A percentile compares a stretch with the other conserved stretches of the same genome.
Conservation (phyloP, 2,329 filamentous ascomycete genomes). For the Phialophora expanda region DNA sequence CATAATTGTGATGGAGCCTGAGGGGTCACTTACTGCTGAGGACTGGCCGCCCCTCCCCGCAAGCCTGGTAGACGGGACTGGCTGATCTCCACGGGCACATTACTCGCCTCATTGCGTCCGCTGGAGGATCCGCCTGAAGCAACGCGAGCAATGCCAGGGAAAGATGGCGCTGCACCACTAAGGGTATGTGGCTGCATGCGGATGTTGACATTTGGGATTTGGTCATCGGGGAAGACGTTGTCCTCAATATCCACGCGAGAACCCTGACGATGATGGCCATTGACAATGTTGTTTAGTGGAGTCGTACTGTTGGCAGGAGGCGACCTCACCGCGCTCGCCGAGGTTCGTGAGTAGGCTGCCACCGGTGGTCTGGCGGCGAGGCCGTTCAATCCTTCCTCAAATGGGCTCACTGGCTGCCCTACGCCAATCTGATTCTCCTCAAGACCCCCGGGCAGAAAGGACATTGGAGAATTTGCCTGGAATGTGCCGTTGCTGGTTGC, state of each 20-base stretch:
- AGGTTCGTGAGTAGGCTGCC: conserved; percentile 10
- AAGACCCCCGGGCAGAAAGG: conserved; percentile 22
- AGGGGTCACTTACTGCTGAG: conserved; percentile 34
- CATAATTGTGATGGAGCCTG: not conserved
- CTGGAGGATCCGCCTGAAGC: conserved; percentile 15
- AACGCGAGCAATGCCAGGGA: conserved; percentile 16
- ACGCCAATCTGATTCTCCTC: conserved; percentile 20
- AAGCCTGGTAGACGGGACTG: conserved; percentile 30
- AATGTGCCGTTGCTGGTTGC: conserved; percentile 27
- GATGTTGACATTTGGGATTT: conserved; percentile 38
- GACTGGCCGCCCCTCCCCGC: conserved; percentile 37
- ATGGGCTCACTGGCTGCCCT: conserved; percentile 21
- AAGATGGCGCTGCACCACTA: conserved; percentile 19
- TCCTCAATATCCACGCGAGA: conserved; percentile 36
- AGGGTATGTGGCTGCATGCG: conserved; percentile 35
- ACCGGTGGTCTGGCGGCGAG: conserved; percentile 1
- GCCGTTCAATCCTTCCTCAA: conserved; percentile 19
- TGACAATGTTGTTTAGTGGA: conserved; percentile 23
- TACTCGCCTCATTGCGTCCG: conserved; percentile 15
- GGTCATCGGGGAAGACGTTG: conserved; percentile 38
- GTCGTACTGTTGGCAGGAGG: conserved; percentile 11
- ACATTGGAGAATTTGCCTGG: conserved; percentile 25
- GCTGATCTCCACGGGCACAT: conserved; percentile 5
- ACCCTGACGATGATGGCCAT: conserved; percentile 33
- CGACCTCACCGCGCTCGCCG: conserved; percentile 20